These are phyloP conservation scores for Lippia alba DNA, from an alignment of 305 asterid species.

Conservation along the genomic window DNA sequence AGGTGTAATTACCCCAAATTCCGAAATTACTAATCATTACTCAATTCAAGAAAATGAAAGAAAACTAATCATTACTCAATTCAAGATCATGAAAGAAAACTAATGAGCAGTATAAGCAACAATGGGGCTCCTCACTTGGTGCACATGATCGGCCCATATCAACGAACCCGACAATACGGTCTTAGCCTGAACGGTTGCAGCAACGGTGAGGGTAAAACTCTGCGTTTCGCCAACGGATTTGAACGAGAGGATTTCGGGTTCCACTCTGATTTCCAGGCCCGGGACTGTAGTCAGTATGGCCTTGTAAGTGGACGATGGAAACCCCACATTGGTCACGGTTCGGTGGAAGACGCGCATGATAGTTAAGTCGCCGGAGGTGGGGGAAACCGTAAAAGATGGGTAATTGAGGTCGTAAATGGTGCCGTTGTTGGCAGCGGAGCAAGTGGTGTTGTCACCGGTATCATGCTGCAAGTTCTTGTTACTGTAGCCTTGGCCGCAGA, in stretches of 20 bases:
- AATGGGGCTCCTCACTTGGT: conserved; percentile 55
- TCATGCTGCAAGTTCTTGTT: conserved; percentile 43
- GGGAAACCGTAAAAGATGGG: conserved; percentile 57
- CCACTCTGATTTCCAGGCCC: conserved; percentile 43
- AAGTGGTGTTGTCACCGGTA: conserved; percentile 57
- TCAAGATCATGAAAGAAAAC: background rate
- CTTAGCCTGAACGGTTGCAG: conserved; percentile 25
- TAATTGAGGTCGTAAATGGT: conserved; percentile 64
- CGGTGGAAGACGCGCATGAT: conserved; percentile 46
- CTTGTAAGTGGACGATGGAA: conserved; percentile 50
- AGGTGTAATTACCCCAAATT: too few species aligned
- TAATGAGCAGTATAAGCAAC: background rate
- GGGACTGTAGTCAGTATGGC: conserved; percentile 36
- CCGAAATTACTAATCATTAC: too few species aligned
- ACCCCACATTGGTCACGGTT: conserved; percentile 66
- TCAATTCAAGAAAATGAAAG: too few species aligned
- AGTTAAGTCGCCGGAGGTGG: background rate
- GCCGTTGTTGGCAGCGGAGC: conserved; percentile 45
- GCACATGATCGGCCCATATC: conserved; percentile 62
- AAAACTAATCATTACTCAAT: too few species aligned
- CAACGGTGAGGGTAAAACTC: conserved; percentile 44
- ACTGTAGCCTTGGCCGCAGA: conserved; percentile 74
- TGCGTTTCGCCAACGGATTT: conserved; percentile 48
- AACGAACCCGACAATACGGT: conserved; percentile 49
- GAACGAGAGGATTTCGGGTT: conserved; percentile 51